Base-by-base conservation (phyloP, 2,329 filamentous ascomycete genomes). In the Dothideomycetes sp. region DNA sequence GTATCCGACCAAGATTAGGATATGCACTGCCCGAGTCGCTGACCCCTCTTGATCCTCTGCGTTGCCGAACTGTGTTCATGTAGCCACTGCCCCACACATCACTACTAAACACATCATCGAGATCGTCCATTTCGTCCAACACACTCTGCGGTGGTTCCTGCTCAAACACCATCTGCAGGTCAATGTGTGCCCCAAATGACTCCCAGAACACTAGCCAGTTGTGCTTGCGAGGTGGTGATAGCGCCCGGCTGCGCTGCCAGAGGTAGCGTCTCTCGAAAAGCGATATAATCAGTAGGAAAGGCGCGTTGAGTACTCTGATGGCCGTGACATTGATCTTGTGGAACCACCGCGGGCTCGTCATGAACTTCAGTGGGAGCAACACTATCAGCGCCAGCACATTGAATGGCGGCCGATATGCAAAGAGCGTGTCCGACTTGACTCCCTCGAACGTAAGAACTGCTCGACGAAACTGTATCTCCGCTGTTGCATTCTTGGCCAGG, bases 241-340 rank as follows among this genome's bases (percentile, higher is more conserved):
- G 29, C 45, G 52, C 39, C 18, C 52, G 49, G 19, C 57, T 55
- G 19, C 54, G 53, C 19, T 63, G 65, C 81, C 82, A 85, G 12
- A 88, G 69, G 8, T 76, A 65, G 4, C 73, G 72, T 37, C 85
- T 76, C 59, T 93, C 85, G 45, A 79, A 72, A 15, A 79, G 61
- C 14, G 79, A 76, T 44, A 93, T 82, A 44, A 81, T 50, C 3
- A 89, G 68, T 2, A 93, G 68, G 4, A 88, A 65, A 0, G 85
- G 85, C 2, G 83, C 68, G 57, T 91, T 91, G 51, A 88, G 70
- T 7, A 78, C 63, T 29, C 84, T 77, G 16, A 91, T 80, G 8
- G 75, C 74, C 42, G 78, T 75, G 42, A 93, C 84, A 55, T 93
- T 87, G 52, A 89, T 82, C 61, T 89, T 91, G 66, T 93, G 85